These are phyloP conservation scores for Mycena metata DNA, from an alignment of 768 basidiomycete species.

Conservation along the genomic window DNA sequence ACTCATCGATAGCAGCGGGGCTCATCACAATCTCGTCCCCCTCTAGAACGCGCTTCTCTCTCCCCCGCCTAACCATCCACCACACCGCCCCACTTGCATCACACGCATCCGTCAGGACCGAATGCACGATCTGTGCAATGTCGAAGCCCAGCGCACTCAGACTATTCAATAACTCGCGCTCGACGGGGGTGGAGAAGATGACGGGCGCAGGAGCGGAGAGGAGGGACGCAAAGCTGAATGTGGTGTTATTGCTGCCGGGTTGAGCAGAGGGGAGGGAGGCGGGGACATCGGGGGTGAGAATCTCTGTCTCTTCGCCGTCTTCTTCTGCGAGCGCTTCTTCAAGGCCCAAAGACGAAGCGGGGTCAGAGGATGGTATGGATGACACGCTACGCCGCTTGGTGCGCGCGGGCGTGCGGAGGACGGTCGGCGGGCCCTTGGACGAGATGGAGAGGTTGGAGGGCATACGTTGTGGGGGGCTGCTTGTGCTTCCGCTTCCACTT, in stretches of 20 bases:
- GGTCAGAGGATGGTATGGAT: conserved; percentile 79
- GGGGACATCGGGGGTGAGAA: conserved; percentile 51
- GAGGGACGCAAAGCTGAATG: conserved; percentile 69
- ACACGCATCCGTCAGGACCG: conserved; percentile 91
- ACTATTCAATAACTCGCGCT: conserved; percentile 82
- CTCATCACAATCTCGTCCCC: conserved; percentile 32
- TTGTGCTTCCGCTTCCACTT: conserved; percentile 12
- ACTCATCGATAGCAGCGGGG: conserved; percentile 15
- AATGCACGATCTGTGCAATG: conserved; percentile 95
- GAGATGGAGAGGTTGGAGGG: conserved; percentile 40
- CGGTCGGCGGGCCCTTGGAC: conserved; percentile 64
- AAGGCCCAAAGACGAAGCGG: conserved; percentile 41
- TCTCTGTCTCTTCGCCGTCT: conserved; percentile 57
- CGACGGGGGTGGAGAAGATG: conserved; percentile 88
- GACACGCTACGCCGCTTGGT: conserved; percentile 97
- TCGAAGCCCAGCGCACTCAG: conserved; percentile 89
- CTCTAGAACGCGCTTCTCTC: conserved; percentile 67
- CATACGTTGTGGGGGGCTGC: conserved; percentile 46
- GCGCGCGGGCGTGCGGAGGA: conserved; percentile 90
- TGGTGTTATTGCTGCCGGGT: not conserved
- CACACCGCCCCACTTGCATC: conserved; percentile 92
- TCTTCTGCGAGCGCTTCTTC: conserved; percentile 59
- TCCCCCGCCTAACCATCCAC: conserved; percentile 95
- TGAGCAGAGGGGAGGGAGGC: conserved; percentile 53
- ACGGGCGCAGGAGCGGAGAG: conserved; percentile 78